Base-by-base conservation (phyloP, 495 filamentous ascomycete species). In the Talaromyces adpressus region DNA sequence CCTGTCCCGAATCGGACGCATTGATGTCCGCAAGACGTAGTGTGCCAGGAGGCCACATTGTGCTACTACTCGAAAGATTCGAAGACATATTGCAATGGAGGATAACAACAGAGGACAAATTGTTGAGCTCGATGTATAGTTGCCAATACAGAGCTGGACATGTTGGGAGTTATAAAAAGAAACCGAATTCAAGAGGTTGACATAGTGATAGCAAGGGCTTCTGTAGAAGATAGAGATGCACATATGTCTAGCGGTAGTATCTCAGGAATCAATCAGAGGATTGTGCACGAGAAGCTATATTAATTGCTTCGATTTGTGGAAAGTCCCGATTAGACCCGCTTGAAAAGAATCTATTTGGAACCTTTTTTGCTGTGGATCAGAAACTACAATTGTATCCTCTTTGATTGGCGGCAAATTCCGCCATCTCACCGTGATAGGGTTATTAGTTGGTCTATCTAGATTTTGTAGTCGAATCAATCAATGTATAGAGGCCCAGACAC, bases 31-130 rank as follows among this genome's bases (percentile, higher is more conserved):
- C 27, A 30, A 59, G 57, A 34, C 6, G 18, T 9, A 57, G 23
- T 30, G 57, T 59, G 16, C 57, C 57, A 34, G 57, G 57, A 39
- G 57, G 57, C 57, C 57, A 59, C 49, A 52, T 52, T 23, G 18
- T 52, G 49, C 12, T 52, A 52, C 49, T 52, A 52, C n/a, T 52
- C 49, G 49, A n/a, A 3, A n/a, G 6, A n/a, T n/a, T n/a, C 1
- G 49, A 3, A 25, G 49, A 22, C 49, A 52, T 52, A 22, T 23
- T 52, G 49, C 12, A 23, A 52, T 52, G 5, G n/a, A 12, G 49
- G 18, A 52, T n/a, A 52, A 20, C 11, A 2, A n/a, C 49, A 25
- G n/a, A 52, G 18, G 18, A 52, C n/a, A 52, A 16, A 25, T 22
- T n/a, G 18, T n/a, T n/a, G n/a, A 52, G 49, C 49, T 52, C 1